A percentile compares a stretch with the other conserved stretches of the same genome.
Evolutionary conservation across 257 asterid species (phyloP).

Genomic region (Solanum dulcamara): DNA sequence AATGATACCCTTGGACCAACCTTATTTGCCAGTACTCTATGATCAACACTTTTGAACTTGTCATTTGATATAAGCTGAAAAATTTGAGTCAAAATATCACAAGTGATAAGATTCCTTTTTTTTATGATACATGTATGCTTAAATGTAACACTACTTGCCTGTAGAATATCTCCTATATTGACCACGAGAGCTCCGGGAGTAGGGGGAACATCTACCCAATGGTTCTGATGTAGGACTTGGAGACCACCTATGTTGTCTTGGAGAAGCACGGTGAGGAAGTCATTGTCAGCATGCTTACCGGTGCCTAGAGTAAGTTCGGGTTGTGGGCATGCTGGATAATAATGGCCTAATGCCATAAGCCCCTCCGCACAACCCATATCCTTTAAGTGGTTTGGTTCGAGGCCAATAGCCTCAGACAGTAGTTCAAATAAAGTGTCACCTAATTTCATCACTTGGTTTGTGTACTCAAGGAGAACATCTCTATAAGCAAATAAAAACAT

Average conservation of each 20-base stretch:
- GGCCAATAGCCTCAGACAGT: constrained; percentile 14
- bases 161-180: constrained; percentile 19
- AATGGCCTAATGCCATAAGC: constrained; percentile 3
- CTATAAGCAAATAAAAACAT: neutral
- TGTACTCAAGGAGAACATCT: constrained; percentile 9
- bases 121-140: neutral
- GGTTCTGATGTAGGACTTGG: constrained; percentile 16
- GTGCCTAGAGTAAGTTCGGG: constrained; percentile 17
- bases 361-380: constrained; percentile 15
- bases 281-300: constrained; percentile 9
- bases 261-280: constrained; percentile 18
- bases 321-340: constrained; percentile 20
- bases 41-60: constrained; percentile 12
- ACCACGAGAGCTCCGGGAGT: constrained; percentile 18
- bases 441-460: constrained; percentile 3
- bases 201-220: constrained; percentile 26
- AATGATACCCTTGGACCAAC: constrained; percentile 11
- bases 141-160: neutral
- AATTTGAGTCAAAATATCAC: neutral
- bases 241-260: constrained; percentile 19
- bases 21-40: constrained; percentile 13
- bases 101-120: neutral
- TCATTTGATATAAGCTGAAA: constrained; percentile 18
- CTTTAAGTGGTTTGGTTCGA: constrained; percentile 1
- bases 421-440: constrained; percentile 1